These are phyloP conservation scores for Wickerhamiella cacticola DNA, from an alignment of 805 yeast genomes.

Conservation along the genomic window DNA sequence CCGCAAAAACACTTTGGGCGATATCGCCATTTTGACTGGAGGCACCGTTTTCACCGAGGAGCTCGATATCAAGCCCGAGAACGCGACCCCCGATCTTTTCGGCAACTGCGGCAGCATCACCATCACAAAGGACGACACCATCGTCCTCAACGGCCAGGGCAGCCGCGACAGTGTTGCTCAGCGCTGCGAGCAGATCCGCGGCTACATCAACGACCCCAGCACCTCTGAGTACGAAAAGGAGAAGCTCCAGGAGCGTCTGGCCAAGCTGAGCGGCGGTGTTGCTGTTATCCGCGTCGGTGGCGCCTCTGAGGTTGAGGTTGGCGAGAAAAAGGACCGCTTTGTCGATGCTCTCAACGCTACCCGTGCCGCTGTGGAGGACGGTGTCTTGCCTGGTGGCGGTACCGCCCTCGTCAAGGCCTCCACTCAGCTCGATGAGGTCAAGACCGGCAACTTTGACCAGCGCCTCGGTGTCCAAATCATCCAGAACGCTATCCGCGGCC, in stretches of 20 bases:
- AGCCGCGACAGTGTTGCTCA: slow-evolving; percentile 62
- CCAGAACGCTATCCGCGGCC: slow-evolving; percentile 83
- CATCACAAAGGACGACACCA: slow-evolving; percentile 91
- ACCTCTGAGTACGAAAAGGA: slow-evolving; percentile 86
- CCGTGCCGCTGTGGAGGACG: slow-evolving; percentile 97
- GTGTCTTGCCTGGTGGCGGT: slow-evolving; percentile 99
- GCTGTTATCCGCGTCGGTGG: slow-evolving; percentile 98
- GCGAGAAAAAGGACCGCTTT: slow-evolving; percentile 98
- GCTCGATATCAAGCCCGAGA: slow-evolving; percentile 88
- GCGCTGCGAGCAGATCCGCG: slow-evolving; percentile 90
- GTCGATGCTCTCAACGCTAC: slow-evolving; percentile 98
- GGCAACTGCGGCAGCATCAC: slow-evolving; percentile 89
- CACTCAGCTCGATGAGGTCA: slow-evolving; percentile 52
- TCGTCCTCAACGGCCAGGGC: slow-evolving; percentile 87
- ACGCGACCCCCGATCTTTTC: slow-evolving; percentile 76
- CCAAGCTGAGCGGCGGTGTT: slow-evolving; percentile 95
- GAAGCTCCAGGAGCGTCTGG: slow-evolving; percentile 93
- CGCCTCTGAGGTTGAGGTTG: slow-evolving; percentile 91
- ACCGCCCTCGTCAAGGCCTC: slow-evolving; percentile 93
- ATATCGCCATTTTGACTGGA: slow-evolving; percentile 87
- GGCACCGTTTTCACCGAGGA: slow-evolving; percentile 85
- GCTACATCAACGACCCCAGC: slow-evolving; percentile 56
- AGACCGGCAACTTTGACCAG: slow-evolving; percentile 86
- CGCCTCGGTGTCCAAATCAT: slow-evolving; percentile 91
- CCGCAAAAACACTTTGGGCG: slow-evolving; percentile 92